Evolutionary conservation across 345 rosid species (phyloP).

Genomic region (Eucalyptus rudis): DNA sequence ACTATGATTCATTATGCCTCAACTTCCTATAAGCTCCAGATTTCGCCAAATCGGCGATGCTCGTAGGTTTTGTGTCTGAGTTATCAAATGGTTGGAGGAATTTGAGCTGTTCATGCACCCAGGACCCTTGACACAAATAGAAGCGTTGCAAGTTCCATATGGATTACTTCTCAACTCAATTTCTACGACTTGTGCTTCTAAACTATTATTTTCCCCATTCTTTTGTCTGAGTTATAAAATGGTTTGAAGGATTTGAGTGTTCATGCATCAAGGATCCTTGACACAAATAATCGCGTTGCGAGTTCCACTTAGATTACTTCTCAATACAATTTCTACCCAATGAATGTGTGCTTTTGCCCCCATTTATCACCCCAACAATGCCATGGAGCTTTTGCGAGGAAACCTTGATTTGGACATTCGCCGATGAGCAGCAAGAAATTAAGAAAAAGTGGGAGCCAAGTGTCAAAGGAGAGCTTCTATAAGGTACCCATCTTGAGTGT

Average conservation of each 20-base stretch:
- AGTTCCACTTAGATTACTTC: background rate
- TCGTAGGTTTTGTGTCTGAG: background rate
- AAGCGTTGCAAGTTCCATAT: background rate
- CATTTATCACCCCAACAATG: background rate
- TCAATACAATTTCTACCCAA: background rate
- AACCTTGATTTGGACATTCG: background rate
- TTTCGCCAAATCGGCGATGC: background rate
- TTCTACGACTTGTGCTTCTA: background rate
- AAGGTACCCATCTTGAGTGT: background rate
- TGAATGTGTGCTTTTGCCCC: background rate
- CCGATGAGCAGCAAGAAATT: background rate
- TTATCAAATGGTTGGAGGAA: background rate
- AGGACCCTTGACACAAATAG: background rate
- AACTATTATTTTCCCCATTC: background rate
- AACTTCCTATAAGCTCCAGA: background rate
- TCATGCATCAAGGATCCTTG: background rate
- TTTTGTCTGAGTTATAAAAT: background rate
- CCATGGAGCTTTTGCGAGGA: background rate
- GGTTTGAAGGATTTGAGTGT: background rate
- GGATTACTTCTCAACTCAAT: background rate
- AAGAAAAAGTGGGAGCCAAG: background rate
- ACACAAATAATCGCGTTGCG: no score
- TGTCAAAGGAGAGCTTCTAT: background rate
- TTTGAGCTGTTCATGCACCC: background rate
- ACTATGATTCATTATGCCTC: background rate